Percentiles rank a stretch among this genome's conserved stretches.
phyloP scores from a whole-genome alignment of 176 grass and related monocot species.

The Oryza longistaminata region DNA sequence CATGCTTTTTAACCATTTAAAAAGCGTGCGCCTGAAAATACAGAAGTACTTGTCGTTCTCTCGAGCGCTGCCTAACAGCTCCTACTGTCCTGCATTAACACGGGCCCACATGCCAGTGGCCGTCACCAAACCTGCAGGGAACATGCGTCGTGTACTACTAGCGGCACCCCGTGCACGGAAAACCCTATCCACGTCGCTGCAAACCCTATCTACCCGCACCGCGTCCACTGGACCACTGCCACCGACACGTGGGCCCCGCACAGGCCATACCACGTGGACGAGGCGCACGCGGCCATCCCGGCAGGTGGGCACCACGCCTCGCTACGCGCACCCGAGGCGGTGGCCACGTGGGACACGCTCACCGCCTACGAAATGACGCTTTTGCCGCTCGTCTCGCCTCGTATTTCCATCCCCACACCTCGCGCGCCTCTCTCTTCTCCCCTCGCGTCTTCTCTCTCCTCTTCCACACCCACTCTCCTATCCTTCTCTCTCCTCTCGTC shows the following conservation, averaged over 20 bases:
- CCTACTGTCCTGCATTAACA: neutral
- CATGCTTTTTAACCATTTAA: no score
- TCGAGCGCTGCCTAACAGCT: no score
- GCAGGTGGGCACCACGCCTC: neutral
- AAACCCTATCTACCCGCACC: accelerated
- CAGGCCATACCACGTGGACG: accelerated
- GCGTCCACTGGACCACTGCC: accelerated
- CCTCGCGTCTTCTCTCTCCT: slow-evolving; percentile 12
- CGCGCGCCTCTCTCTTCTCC: neutral
- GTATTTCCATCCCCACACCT: slow-evolving; percentile 39
- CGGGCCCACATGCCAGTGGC: neutral
- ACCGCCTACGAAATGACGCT: neutral
- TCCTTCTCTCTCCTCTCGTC: slow-evolving; percentile 4
- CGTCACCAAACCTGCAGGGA: neutral
- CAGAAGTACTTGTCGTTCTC: no score
- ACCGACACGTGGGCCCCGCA: neutral
- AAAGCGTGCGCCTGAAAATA: no score
- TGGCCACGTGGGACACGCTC: neutral
- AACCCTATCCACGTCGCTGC: neutral
- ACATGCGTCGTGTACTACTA: neutral
- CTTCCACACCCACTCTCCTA: no score
- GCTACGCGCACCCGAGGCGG: slow-evolving; percentile 4
- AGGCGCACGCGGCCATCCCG: neutral
- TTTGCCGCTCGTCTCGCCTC: slow-evolving; percentile 34
- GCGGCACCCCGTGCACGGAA: neutral